Evolutionary conservation across 2,329 filamentous ascomycete species (phyloP).

Genomic region (Ceratocystis variospora): DNA sequence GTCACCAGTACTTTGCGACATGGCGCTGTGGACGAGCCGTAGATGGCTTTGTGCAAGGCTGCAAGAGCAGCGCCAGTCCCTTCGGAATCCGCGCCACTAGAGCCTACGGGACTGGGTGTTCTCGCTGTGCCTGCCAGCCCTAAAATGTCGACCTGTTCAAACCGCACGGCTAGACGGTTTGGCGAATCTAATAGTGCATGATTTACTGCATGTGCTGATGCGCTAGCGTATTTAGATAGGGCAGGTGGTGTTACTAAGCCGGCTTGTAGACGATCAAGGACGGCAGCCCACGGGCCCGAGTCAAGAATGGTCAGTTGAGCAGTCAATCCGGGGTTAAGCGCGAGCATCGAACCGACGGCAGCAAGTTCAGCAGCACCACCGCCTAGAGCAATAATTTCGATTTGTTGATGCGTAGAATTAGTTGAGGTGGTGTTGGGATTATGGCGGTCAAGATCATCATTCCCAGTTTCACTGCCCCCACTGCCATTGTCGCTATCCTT

Average conservation of each 20-base stretch:
- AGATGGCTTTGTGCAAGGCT: constrained; percentile 26
- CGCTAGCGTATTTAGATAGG: constrained; percentile 41
- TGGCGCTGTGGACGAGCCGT: constrained; percentile 21
- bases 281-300: constrained; percentile 60
- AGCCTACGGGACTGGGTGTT: constrained; percentile 28
- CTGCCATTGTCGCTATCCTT: constrained; percentile 9
- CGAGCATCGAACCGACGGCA: constrained; percentile 36
- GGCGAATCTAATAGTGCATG: constrained; percentile 28
- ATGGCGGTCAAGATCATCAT: neutral
- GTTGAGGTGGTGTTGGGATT: neutral
- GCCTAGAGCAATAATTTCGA: constrained; percentile 37
- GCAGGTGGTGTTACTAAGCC: constrained; percentile 40
- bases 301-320: constrained; percentile 56
- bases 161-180: constrained; percentile 28
- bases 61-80: constrained; percentile 24
- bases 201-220: constrained; percentile 33
- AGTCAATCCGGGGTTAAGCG: constrained; percentile 20
- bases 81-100: constrained; percentile 33
- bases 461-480: neutral
- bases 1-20: constrained; percentile 48
- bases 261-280: constrained; percentile 44
- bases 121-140: constrained; percentile 25
- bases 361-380: constrained; percentile 50
- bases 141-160: constrained; percentile 27
- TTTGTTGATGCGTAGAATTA: constrained; percentile 4